Conservation (phyloP, 495 filamentous ascomycete species). For the Filosporella fistucella region DNA sequence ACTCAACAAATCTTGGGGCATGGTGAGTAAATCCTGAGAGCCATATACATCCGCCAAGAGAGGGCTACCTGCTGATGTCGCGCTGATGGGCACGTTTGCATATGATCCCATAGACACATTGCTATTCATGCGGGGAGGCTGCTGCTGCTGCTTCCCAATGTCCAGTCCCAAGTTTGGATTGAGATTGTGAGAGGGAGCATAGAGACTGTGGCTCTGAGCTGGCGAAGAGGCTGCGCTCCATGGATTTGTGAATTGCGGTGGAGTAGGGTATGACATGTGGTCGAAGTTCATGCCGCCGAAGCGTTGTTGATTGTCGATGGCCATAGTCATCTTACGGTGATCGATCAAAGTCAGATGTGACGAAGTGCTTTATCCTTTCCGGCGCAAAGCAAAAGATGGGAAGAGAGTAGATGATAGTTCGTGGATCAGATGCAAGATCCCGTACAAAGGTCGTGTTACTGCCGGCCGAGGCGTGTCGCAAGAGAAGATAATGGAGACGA, state of each 20-base stretch:
- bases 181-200: slow-evolving; percentile 46
- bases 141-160: slow-evolving; percentile 50
- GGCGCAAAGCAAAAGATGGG: slow-evolving; percentile 20
- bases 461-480: slow-evolving; percentile 6
- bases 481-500: slow-evolving; percentile 20
- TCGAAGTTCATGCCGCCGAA: slow-evolving; percentile 82
- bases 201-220: slow-evolving; percentile 52
- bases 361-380: too few species aligned
- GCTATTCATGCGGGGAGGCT: slow-evolving; percentile 49
- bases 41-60: slow-evolving; percentile 62
- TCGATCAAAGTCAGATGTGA: slow-evolving; percentile 9
- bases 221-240: slow-evolving; percentile 67
- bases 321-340: slow-evolving; percentile 66
- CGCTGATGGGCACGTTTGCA: slow-evolving; percentile 60
- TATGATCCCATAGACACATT: slow-evolving; percentile 67
- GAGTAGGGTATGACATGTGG: slow-evolving; percentile 63
- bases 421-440: slow-evolving; percentile 50
- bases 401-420: slow-evolving; percentile 25
- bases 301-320: slow-evolving; percentile 81
- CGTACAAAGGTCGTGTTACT: slow-evolving; percentile 21
- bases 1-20: slow-evolving; percentile 69
- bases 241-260: slow-evolving; percentile 90
- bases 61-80: slow-evolving; percentile 68
- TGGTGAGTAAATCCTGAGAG: slow-evolving; percentile 65
- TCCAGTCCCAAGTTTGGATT: slow-evolving; percentile 44